phyloP scores from a whole-genome alignment of 2,329 filamentous ascomycete species.

The Cytospora paraplurivora region DNA sequence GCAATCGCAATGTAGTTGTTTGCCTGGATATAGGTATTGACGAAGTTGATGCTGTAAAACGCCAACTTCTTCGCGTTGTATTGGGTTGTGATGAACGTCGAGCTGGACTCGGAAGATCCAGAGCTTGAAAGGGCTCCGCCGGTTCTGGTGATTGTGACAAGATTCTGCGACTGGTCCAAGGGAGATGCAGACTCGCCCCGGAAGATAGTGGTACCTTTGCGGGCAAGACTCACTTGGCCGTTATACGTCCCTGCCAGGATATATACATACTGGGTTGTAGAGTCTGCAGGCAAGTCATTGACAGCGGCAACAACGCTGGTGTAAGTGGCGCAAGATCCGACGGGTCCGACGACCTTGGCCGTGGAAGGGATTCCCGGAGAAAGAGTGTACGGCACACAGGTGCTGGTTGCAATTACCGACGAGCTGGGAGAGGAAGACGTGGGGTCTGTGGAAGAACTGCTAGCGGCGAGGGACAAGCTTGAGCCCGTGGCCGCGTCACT shows the following conservation, averaged over 20 bases:
- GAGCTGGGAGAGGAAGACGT: neutral
- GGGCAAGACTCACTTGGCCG: constrained; percentile 52
- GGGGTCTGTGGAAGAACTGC: neutral
- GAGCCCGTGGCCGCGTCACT: neutral
- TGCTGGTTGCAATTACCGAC: neutral
- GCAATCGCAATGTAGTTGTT: constrained; percentile 26
- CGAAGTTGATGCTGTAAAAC: constrained; percentile 39
- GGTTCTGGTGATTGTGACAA: constrained; percentile 43
- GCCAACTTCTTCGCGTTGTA: constrained; percentile 36
- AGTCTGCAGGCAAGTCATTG: constrained; percentile 46
- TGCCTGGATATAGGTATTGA: constrained; percentile 25
- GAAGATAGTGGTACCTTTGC: constrained; percentile 50
- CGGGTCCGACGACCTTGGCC: constrained; percentile 27
- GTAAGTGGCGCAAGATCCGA: constrained; percentile 33
- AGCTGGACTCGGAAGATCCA: constrained; percentile 29
- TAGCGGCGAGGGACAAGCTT: neutral
- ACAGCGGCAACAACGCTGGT: constrained; percentile 48
- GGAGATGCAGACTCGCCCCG: constrained; percentile 48
- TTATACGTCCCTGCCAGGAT: constrained; percentile 55
- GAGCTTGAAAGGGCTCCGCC: constrained; percentile 26
- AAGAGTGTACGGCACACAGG: constrained; percentile 1
- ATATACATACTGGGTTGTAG: constrained; percentile 52
- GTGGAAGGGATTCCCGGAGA: constrained; percentile 21
- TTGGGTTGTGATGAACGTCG: constrained; percentile 35
- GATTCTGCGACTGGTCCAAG: constrained; percentile 48